Evolutionary conservation across 192 early-diverging fungal species (phyloP), one percentile per base, ranked within the genome.

Genomic region (Linnemannia schmuckeri): DNA sequence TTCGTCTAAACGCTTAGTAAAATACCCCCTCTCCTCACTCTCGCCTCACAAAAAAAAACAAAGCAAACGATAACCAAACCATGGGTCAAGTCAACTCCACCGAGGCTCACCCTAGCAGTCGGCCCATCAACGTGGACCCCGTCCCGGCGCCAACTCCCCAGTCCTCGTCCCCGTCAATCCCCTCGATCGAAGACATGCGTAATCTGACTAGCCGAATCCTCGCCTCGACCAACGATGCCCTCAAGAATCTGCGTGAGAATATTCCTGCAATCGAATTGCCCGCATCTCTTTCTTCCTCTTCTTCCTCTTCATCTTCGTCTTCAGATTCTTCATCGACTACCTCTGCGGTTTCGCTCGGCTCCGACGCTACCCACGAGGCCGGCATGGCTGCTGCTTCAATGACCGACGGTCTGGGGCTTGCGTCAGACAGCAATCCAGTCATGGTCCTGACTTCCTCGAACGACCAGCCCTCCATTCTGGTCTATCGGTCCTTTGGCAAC

Each of bases 1-100:
- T 17, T 20, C 17, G 4, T 41, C 10, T 38, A 54, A 17, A 52
- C 30, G 9, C 27, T 5, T 17, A 52, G 18, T 30, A 44, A 74
- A 42, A 15, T 3, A 33, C 37, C 0, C 47, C 24, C 18, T 1
- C 2, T 4, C 7, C 33, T 37, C 46, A 10, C 35, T 37, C 22
- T 57, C 8, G 37, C 37, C 42, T 44, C 46, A 15, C 9, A 18
- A 54, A 46, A 41, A 41, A 41, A 24, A 66, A 30, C 2, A 27
- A 41, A 61, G 44, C 44, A 15, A 37, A 37, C 37, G 37, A 17
- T 52, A 40, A 24, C 13, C 42, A 37, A 18, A 79, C n/a, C 72
- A 84, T 84, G 82, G 82, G 82, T n/a, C 82, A 84, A 71, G 77
- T 79, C 68, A 79, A 79, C 54, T 84, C 82, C 9, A 79, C 82